A percentile compares a stretch with the other conserved stretches of the same genome.
Conservation (phyloP, 2,329 filamentous ascomycete species). For the Colletotrichum spaethianum region DNA sequence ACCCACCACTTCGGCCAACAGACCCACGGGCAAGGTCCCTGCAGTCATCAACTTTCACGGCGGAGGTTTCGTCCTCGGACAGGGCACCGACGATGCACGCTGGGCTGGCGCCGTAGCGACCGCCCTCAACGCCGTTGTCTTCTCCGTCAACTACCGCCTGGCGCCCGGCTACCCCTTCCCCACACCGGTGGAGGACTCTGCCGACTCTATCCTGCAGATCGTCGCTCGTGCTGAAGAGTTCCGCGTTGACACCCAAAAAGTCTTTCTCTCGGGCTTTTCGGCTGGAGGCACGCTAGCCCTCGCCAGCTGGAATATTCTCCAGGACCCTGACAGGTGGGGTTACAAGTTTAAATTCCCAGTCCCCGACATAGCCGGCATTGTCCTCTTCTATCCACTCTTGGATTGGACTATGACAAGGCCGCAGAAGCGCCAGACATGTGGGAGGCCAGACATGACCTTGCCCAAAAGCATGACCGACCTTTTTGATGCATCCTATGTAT, state of each 20-base stretch:
- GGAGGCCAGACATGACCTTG: constrained; percentile 70
- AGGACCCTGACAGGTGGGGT: constrained; percentile 58
- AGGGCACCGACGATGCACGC: constrained; percentile 73
- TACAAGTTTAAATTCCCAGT: constrained; percentile 56
- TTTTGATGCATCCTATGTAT: constrained; percentile 74
- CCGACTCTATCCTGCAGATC: constrained; percentile 75
- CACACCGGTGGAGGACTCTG: constrained; percentile 75
- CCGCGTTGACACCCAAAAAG: constrained; percentile 67
- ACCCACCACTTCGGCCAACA: constrained; percentile 39
- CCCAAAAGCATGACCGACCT: constrained; percentile 71
- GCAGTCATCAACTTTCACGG: constrained; percentile 74
- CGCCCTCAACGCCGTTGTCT: constrained; percentile 69
- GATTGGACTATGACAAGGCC: constrained; percentile 72
- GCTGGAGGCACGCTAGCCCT: constrained; percentile 72
- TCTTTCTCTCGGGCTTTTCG: constrained; percentile 76
- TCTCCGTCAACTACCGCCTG: constrained; percentile 78
- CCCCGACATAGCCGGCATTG: constrained; percentile 65
- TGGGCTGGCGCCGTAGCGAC: constrained; percentile 70
- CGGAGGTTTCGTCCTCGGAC: constrained; percentile 76
- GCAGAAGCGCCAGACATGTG: constrained; percentile 68
- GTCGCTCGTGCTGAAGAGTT: constrained; percentile 69
- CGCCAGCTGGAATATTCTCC: constrained; percentile 61
- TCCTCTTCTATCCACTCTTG: constrained; percentile 74
- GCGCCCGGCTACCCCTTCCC: constrained; percentile 77
- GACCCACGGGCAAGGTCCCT: constrained; percentile 43